Conservation (phyloP, 148 eudicot species). For the Polygonum aviculare region DNA sequence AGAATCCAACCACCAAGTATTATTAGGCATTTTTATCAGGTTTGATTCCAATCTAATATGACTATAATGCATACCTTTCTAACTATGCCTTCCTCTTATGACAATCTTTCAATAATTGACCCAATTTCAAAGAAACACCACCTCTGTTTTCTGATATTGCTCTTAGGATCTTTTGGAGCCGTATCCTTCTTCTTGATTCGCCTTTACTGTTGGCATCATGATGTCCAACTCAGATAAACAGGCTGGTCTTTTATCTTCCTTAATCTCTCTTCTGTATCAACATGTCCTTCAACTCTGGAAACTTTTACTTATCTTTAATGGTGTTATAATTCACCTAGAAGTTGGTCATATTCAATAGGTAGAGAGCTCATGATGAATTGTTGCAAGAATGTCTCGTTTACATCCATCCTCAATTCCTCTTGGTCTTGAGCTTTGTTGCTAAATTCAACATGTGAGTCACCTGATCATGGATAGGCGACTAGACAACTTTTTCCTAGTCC, state of each 20-base stretch:
- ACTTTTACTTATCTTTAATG: constrained; percentile 18
- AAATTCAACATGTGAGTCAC: constrained; percentile 16
- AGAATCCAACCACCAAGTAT: too few relatives aligned
- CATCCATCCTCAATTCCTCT: constrained; percentile 2
- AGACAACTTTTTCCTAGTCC: constrained; percentile 12
- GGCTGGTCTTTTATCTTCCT: constrained; percentile 5
- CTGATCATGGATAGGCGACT: constrained; percentile 14
- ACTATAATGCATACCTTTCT: too few relatives aligned
- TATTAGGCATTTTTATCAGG: too few relatives aligned
- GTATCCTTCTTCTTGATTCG: neutral
- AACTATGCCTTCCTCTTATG: too few relatives aligned
- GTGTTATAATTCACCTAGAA: constrained; percentile 18
- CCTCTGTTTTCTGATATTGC: neutral
- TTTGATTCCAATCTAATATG: too few relatives aligned
- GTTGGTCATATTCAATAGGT: constrained; percentile 8
- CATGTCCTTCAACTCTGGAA: constrained; percentile 12
- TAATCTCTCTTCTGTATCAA: constrained; percentile 12
- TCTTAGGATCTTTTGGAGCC: too few relatives aligned
- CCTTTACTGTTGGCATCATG: neutral
- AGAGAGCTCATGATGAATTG: constrained; percentile 15
- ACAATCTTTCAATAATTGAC: too few relatives aligned
- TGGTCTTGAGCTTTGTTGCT: constrained; percentile 10
- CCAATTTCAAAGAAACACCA: too few relatives aligned
- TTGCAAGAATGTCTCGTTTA: constrained; percentile 11
- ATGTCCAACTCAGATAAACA: neutral